Conservation (phyloP, 2,329 filamentous ascomycete species). For the Phyllosticta capitalensis region DNA sequence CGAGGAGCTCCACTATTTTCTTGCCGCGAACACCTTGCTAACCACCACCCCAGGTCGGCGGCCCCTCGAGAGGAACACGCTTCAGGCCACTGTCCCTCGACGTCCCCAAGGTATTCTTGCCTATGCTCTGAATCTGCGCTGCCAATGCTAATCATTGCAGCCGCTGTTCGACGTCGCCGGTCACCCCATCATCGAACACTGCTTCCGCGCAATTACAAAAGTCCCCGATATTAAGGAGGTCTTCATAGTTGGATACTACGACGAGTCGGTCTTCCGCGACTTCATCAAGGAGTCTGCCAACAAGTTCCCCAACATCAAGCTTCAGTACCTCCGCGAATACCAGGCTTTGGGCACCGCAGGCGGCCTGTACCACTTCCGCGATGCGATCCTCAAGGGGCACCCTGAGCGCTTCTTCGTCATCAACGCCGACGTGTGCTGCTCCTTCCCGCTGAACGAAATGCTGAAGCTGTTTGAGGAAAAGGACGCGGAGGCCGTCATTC, state of each 20-base stretch:
- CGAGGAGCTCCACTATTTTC: conserved; percentile 19
- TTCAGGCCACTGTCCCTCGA: conserved; percentile 94
- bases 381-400: conserved; percentile 91
- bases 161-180: conserved; percentile 97
- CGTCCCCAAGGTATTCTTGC: conserved; percentile 66
- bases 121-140: conserved; percentile 11
- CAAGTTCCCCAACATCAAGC: conserved; percentile 77
- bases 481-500: conserved; percentile 91
- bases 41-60: conserved; percentile 61
- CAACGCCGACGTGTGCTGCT: conserved; percentile 98
- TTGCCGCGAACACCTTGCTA: conserved; percentile 14
- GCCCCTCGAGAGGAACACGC: conserved; percentile 87
- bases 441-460: conserved; percentile 94
- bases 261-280: conserved; percentile 91
- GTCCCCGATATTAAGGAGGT: conserved; percentile 91
- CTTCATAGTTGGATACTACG: conserved; percentile 97
- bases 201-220: conserved; percentile 81
- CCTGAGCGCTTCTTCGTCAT: conserved; percentile 95
- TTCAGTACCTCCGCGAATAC: conserved; percentile 97
- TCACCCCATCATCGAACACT: conserved; percentile 97
- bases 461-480: conserved; percentile 87
- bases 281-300: conserved; percentile 87
- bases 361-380: conserved; percentile 97
- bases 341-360: conserved; percentile 91
- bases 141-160: conserved; percentile 37